These are phyloP conservation scores for Circinella umbellata DNA, from an alignment of 371 early-diverging fungal genomes.

Conservation along the genomic window DNA sequence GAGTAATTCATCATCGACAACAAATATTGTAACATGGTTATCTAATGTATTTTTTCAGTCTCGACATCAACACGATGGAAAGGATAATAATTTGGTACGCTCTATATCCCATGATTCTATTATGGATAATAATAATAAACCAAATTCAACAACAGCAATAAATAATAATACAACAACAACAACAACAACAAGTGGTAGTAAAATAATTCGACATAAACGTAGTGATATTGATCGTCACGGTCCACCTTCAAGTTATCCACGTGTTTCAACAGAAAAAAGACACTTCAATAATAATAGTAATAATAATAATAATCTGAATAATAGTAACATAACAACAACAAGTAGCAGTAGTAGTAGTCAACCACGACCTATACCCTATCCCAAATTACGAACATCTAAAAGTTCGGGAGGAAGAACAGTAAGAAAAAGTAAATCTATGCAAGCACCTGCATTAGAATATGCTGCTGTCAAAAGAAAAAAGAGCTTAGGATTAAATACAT, in stretches of 20 bases:
- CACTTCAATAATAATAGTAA: background rate
- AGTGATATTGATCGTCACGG: constrained; percentile 19
- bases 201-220: constrained; percentile 7
- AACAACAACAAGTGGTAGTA: background rate
- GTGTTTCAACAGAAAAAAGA: constrained; percentile 8
- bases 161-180: background rate
- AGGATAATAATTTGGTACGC: background rate
- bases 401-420: constrained; percentile 19
- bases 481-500: constrained; percentile 9
- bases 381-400: constrained; percentile 13
- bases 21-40: constrained; percentile 33
- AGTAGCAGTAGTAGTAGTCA: constrained; percentile 14
- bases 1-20: background rate
- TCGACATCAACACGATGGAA: background rate
- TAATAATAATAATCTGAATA: background rate
- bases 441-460: constrained; percentile 25
- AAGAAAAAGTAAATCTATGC: constrained; percentile 22
- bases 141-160: background rate
- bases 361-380: constrained; percentile 26
- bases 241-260: constrained; percentile 14
- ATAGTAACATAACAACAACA: too few relatives aligned
- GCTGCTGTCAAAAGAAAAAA: constrained; percentile 21
- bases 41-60: constrained; percentile 31
- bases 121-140: background rate
- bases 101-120: constrained; percentile 13